Conservation (phyloP, 495 filamentous ascomycete genomes). For the Neurospora tetraspora region DNA sequence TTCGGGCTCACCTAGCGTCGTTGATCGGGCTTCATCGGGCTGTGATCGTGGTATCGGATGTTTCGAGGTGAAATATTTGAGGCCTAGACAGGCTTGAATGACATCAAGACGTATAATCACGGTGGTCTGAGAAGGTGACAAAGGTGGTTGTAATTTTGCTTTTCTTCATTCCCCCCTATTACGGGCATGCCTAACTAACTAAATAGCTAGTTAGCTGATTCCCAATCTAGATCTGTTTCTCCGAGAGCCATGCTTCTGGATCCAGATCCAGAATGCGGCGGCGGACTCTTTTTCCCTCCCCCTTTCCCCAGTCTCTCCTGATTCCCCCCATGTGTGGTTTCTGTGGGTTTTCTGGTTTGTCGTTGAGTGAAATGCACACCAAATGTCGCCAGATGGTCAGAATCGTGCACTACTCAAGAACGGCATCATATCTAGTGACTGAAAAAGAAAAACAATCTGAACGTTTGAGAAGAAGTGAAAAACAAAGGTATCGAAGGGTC, state of each 20-base stretch:
- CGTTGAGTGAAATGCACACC: background rate
- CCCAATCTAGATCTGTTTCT: background rate
- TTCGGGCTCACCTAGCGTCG: background rate
- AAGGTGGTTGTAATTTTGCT: background rate
- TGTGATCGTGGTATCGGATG: too few species aligned
- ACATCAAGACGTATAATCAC: background rate
- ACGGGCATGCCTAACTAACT: background rate
- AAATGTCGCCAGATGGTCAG: background rate
- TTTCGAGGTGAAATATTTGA: too few species aligned
- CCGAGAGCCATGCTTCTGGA: background rate
- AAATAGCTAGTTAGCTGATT: background rate
- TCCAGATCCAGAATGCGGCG: background rate
- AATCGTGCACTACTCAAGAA: background rate
- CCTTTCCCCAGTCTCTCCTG: background rate
- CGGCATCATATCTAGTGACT: background rate
- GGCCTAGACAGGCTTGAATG: background rate
- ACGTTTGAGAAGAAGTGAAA: conserved; percentile 6
- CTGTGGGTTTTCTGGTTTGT: background rate
- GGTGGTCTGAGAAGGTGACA: background rate
- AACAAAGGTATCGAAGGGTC: conserved; percentile 4
- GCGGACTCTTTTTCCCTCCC: background rate
- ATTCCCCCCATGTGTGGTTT: background rate
- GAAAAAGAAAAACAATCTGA: background rate
- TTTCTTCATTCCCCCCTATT: background rate
- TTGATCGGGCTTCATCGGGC: background rate